phyloP scores from a whole-genome alignment of 495 filamentous ascomycete species.

The Podospora fimiseda region DNA sequence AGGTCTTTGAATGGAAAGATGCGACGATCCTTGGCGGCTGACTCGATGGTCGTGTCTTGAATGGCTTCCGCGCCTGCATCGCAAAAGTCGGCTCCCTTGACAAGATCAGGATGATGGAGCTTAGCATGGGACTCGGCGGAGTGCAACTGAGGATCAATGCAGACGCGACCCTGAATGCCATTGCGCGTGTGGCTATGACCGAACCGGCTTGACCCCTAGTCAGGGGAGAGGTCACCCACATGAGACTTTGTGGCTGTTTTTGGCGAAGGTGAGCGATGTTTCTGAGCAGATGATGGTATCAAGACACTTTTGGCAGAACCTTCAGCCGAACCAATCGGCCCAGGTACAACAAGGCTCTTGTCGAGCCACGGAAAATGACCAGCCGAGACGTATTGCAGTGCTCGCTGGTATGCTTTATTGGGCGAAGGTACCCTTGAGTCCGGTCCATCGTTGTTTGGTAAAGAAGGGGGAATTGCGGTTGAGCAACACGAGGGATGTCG shows the following conservation, averaged over 20 bases:
- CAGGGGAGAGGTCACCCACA: too few species aligned
- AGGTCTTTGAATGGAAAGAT: constrained; percentile 16
- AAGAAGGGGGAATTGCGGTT: not conserved
- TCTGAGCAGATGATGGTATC: not conserved
- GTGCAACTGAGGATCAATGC: constrained; percentile 11
- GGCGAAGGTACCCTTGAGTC: not conserved
- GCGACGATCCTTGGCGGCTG: constrained; percentile 5
- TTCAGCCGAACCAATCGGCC: not conserved
- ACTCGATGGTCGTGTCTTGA: not conserved
- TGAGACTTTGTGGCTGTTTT: not conserved
- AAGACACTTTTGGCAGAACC: not conserved
- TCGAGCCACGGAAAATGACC: constrained; percentile 11
- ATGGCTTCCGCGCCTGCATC: constrained; percentile 5
- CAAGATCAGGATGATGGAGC: constrained; percentile 7
- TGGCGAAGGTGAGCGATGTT: not conserved
- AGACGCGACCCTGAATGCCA: constrained; percentile 1
- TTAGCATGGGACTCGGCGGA: constrained; percentile 5
- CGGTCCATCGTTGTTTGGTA: not conserved
- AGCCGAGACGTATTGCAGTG: constrained; percentile 6
- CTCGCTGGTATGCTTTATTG: constrained; percentile 7
- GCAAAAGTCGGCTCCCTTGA: constrained; percentile 12
- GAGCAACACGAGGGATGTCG: not conserved
- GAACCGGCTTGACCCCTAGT: too few species aligned
- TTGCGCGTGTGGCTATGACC: not conserved
- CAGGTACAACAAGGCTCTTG: not conserved